Evolutionary conservation across 345 rosid genomes (phyloP), one percentile per base, ranked within the genome.

Genomic region (Brassica cretica): DNA sequence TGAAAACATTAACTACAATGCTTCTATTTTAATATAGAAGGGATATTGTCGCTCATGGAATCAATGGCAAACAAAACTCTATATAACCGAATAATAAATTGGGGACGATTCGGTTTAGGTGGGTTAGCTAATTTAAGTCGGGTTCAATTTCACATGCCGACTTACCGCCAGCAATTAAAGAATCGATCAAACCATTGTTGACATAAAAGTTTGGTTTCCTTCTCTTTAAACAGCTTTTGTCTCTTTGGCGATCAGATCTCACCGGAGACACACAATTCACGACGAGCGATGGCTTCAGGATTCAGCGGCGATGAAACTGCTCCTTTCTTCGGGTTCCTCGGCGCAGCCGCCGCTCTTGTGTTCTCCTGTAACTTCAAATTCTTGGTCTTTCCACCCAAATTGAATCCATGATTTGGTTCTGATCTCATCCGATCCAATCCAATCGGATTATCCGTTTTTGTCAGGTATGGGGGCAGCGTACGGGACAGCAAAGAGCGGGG

Each of bases 231-330:
- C 55, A 21, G 12, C 24, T 21, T 59, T 21, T 19, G 39, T 59
- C 77, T 73, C 49, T 49, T 35, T 51, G 58, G 58, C 74, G 82
- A 67, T 68, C 82, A 79, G 82, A 79, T 79, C 82, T 62, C 69
- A 61, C 15, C 70, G 64, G 69, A 33, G 53, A 46, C 21, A 5
- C 16, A 75, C 16, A 65, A 15, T 9, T 76, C 53, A 19, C 68
- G 68, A 73, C 39, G 67, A 61, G 6, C 71, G 39, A 89, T 89
- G 96, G 77, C 89, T 68, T 80, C 93, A 27, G 7, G 58, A 33
- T 89, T 91, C 84, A 87, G 91, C 82, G 97, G 97, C 73, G 94
- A 91, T 76, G 94, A 89, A 71, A 91, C 92, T 32, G 97, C 97
- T 24, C 97, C 97, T 24, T 89, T 91, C 85, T 91, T 91, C 51